Percentiles rank a stretch among this genome's conserved stretches.
These are phyloP conservation scores for Camellia lanceoleosa DNA, from an alignment of 148 eudicot species.

Conservation along the genomic window DNA sequence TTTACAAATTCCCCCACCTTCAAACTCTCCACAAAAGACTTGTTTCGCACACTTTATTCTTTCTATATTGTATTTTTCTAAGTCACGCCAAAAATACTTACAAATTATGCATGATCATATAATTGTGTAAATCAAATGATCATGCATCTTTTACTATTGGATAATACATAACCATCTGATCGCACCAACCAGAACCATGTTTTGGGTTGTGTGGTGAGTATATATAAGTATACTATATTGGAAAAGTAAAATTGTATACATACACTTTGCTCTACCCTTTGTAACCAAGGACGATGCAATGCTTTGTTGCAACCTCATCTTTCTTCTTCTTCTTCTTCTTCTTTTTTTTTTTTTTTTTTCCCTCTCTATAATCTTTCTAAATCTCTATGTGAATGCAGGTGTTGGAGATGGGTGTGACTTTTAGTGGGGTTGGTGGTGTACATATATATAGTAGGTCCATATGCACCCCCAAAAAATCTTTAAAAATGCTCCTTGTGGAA, in stretches of 20 bases:
- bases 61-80: not conserved
- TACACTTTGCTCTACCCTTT: slow-evolving; percentile 6
- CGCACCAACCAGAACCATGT: slow-evolving; percentile 6
- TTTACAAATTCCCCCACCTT: not conserved
- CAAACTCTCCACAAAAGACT: not conserved
- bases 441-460: not conserved
- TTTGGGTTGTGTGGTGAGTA: not conserved
- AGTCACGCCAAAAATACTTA: not conserved
- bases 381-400: not conserved
- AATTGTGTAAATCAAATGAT: not conserved
- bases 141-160: too few species aligned
- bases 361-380: not conserved
- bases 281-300: slow-evolving; percentile 31
- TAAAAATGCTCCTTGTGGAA: slow-evolving; percentile 94
- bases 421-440: not conserved
- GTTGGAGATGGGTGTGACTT: slow-evolving; percentile 9
- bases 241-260: slow-evolving; percentile 11
- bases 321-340: not conserved
- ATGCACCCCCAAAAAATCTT: not conserved
- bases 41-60: too few species aligned
- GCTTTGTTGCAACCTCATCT: slow-evolving; percentile 2
- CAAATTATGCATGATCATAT: slow-evolving; percentile 2
- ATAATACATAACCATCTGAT: not conserved
- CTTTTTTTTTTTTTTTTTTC: not conserved
- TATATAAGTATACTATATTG: not conserved